These are phyloP conservation scores for Sistotremastrum niveocremeum DNA, from an alignment of 768 basidiomycete genomes.

Conservation along the genomic window DNA sequence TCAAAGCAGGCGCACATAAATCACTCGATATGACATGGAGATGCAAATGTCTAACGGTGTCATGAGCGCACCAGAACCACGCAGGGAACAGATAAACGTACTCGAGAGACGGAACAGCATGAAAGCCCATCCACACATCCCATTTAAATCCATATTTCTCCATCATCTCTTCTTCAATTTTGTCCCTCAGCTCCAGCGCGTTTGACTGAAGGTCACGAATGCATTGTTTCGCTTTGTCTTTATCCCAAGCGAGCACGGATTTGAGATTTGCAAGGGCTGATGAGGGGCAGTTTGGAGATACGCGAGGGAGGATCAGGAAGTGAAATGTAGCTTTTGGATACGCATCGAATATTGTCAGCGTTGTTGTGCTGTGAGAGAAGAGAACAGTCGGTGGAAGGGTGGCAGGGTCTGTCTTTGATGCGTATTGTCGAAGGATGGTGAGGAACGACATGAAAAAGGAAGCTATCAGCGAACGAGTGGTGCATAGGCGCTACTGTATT, in stretches of 20 bases:
- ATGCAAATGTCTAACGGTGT: conserved; percentile 52
- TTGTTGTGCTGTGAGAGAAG: conserved; percentile 38
- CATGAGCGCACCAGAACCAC: background rate
- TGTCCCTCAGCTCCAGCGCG: conserved; percentile 38
- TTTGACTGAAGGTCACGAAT: conserved; percentile 40
- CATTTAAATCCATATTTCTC: conserved; percentile 61
- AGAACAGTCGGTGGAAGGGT: conserved; percentile 46
- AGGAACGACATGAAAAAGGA: conserved; percentile 13
- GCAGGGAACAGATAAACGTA: conserved; percentile 24
- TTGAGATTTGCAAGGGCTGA: conserved; percentile 36
- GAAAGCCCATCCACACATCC: conserved; percentile 73
- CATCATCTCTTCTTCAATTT: conserved; percentile 72
- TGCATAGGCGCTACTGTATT: no score
- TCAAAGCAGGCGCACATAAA: conserved; percentile 52
- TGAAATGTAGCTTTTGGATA: conserved; percentile 83
- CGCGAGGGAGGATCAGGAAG: conserved; percentile 73
- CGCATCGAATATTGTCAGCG: conserved; percentile 58
- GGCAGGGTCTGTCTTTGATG: conserved; percentile 31
- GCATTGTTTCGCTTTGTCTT: conserved; percentile 37
- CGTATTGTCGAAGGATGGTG: conserved; percentile 50
- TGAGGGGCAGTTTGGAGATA: conserved; percentile 18
- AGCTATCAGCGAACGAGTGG: background rate
- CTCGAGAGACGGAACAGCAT: conserved; percentile 78
- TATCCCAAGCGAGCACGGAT: conserved; percentile 41
- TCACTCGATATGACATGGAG: conserved; percentile 80